phyloP scores from a whole-genome alignment of 768 basidiomycete genomes.

The Tricholoma terreum region DNA sequence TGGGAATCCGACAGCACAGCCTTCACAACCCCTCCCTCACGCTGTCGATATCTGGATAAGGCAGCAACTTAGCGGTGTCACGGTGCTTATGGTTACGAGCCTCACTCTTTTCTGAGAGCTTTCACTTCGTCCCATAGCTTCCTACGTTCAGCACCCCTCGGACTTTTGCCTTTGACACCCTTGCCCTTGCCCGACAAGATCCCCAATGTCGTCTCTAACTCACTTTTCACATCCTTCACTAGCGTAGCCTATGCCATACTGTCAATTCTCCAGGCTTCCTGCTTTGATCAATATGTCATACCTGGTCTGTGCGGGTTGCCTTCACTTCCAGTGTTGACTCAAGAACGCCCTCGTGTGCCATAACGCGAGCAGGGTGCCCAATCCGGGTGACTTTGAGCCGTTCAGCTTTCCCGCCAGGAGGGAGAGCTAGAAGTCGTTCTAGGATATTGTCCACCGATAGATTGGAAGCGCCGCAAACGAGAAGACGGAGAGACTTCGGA shows the following conservation, averaged over 20 bases:
- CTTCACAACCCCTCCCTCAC: constrained; percentile 82
- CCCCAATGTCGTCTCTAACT: constrained; percentile 69
- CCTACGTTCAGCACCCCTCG: constrained; percentile 69
- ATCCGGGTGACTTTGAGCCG: constrained; percentile 76
- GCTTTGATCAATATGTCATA: constrained; percentile 13
- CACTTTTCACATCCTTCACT: constrained; percentile 85
- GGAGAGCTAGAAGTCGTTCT: constrained; percentile 71
- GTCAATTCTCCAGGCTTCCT: not conserved
- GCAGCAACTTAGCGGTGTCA: not conserved
- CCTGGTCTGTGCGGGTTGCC: constrained; percentile 71
- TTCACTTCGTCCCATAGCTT: constrained; percentile 87
- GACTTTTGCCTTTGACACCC: constrained; percentile 67
- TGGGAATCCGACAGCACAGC: constrained; percentile 79
- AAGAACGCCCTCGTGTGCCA: constrained; percentile 64
- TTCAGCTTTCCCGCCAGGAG: constrained; percentile 44
- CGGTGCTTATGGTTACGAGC: constrained; percentile 3
- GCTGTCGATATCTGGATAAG: constrained; percentile 69
- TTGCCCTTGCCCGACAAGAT: constrained; percentile 71
- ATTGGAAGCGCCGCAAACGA: constrained; percentile 93
- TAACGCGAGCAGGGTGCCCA: constrained; percentile 93
- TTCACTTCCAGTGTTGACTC: constrained; percentile 72
- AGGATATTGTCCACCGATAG: constrained; percentile 95
- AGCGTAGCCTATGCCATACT: constrained; percentile 63
- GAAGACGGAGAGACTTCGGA: constrained; percentile 56
- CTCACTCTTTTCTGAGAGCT: constrained; percentile 87